phyloP scores from a whole-genome alignment of 306 rosid genomes.

The Cicer cuneatum region DNA sequence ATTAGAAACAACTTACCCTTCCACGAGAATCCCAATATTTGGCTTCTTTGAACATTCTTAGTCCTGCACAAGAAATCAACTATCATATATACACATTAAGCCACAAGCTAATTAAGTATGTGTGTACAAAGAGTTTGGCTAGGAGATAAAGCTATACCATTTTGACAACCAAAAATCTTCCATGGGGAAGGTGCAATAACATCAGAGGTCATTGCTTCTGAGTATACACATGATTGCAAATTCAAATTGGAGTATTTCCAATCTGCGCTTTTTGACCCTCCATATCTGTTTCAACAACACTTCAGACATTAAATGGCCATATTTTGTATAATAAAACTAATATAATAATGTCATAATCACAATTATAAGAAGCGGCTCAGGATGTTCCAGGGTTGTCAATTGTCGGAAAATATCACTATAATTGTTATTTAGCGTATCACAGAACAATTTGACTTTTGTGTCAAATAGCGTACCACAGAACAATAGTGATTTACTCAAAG shows the following conservation, averaged over 20 bases:
- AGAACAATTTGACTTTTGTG: background rate
- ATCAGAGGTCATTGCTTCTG: constrained; percentile 76
- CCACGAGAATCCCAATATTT: constrained; percentile 69
- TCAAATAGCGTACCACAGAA: background rate
- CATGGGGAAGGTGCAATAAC: constrained; percentile 88
- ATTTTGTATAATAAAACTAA: background rate
- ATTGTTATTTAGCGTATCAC: background rate
- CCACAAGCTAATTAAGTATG: constrained; percentile 19
- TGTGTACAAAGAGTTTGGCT: constrained; percentile 30
- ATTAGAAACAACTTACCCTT: constrained; percentile 56
- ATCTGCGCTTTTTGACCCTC: constrained; percentile 57
- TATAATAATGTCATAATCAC: background rate
- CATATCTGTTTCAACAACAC: constrained; percentile 56
- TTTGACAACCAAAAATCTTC: constrained; percentile 92
- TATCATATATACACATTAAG: constrained; percentile 34
- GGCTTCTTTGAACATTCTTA: constrained; percentile 87
- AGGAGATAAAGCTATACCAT: constrained; percentile 62
- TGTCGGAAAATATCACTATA: no score
- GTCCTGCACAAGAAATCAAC: constrained; percentile 59
- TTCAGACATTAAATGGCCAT: background rate
- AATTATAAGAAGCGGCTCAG: background rate
- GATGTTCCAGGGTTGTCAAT: no score
- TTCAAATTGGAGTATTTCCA: constrained; percentile 61
- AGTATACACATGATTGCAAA: constrained; percentile 49
- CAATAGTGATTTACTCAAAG: background rate